Conservation (phyloP, 106 monocot genomes). For the Chionographis japonica region DNA sequence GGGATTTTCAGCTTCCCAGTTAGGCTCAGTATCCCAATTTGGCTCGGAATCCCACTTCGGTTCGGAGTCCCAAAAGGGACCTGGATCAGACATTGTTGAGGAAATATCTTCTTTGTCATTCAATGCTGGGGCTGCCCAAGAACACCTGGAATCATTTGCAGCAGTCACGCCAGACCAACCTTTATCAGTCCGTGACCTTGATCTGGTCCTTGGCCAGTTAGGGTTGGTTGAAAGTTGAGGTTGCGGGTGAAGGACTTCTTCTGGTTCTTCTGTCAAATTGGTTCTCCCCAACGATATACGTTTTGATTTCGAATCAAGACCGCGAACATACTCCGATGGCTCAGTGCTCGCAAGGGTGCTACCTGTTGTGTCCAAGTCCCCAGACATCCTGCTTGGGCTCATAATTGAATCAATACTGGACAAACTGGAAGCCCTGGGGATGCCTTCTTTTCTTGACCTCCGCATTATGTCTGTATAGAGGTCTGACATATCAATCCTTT, state of each 20-base stretch:
- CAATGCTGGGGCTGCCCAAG: constrained; percentile 41
- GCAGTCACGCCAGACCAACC: constrained; percentile 49
- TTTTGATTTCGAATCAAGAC: constrained; percentile 81
- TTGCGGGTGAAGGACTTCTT: constrained; percentile 82
- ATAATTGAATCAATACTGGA: constrained; percentile 92
- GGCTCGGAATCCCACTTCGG: constrained; percentile 68
- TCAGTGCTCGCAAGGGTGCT: constrained; percentile 66
- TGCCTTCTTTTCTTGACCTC: constrained; percentile 67
- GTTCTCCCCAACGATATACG: constrained; percentile 63
- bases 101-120: constrained; percentile 82
- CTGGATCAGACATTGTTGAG: constrained; percentile 80
- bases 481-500: constrained; percentile 51
- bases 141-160: constrained; percentile 60
- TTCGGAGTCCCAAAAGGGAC: constrained; percentile 61
- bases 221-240: constrained; percentile 44
- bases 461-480: constrained; percentile 70
- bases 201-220: constrained; percentile 82
- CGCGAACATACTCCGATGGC: constrained; percentile 89
- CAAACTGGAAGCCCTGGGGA: constrained; percentile 82
- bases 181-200: constrained; percentile 76
- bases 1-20: constrained; percentile 45
- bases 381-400: constrained; percentile 69
- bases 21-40: constrained; percentile 42
- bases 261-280: constrained; percentile 62
- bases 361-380: constrained; percentile 47